Base-by-base conservation (phyloP, 2,329 filamentous ascomycete species). In the Fusarium humuli region DNA sequence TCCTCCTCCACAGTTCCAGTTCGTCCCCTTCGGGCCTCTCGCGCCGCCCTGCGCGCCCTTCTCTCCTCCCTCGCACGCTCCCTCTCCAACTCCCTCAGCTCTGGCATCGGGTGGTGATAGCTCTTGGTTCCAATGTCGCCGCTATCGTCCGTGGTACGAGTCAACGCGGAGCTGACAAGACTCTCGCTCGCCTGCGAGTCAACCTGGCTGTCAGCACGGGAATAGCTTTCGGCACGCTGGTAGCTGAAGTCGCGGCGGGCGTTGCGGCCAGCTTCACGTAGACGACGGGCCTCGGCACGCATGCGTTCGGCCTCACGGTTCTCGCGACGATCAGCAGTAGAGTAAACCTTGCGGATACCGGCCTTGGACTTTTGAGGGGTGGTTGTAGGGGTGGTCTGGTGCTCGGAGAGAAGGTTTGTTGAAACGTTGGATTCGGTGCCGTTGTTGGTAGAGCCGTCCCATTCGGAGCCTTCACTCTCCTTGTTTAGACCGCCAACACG, bases 401-500 rank as follows among this genome's bases (percentile, higher is more conserved):
- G 83, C 79, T 90, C 83, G 59, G 81, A 82, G 57, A 91, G 85
- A 41, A 91, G 84, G 69, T 92, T 87, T 66, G 88, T 84, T 72
- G 85, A 87, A 40, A 89, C 88, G n/a, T 84, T 87, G 34, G 89
- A 90, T 76, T 87, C 87, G 71, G 91, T 89, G 44, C 72, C 72
- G 50, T 91, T 91, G 79, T 88, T 89, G 20, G 86, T 88, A 14
- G 85, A 88, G 46, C 92, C 93, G 77, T 97, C 92, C 86, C 93
- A 97, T 71, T 88, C 84, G 64, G 90, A 92, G 65, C 91, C 92
- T 73, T 98, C 95, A 45, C 90, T 86, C 72, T 92, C 86, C 74
- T 91, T 90, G 81, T 98, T 98, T 79, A 98, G 83, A 22, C 95
- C 95, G 37, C 95, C 95, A 3, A 98, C 94, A 54, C 92, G 88